Evolutionary conservation across 371 early-diverging fungal species (phyloP).

Genomic region (Mucor saturninus): DNA sequence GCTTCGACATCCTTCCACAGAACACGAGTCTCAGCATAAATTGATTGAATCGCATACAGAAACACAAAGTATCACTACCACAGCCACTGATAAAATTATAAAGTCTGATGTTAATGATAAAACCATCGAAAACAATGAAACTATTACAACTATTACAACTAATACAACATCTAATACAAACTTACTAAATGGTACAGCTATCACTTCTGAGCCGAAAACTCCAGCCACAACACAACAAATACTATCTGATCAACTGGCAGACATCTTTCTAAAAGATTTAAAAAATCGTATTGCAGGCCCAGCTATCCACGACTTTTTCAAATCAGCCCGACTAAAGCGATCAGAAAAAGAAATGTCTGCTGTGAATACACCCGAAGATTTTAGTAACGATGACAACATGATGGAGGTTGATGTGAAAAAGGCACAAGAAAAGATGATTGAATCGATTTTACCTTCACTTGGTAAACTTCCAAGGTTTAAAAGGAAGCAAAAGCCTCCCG

Average conservation of each 20-base stretch:
- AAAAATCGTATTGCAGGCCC: conserved; percentile 62
- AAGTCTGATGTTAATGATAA: too few relatives aligned
- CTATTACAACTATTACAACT: not conserved
- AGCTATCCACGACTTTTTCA: conserved; percentile 57
- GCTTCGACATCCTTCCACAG: conserved; percentile 34
- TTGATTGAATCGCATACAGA: not conserved
- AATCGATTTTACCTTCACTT: conserved; percentile 23
- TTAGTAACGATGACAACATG: not conserved
- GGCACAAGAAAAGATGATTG: conserved; percentile 18
- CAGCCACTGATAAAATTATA: not conserved
- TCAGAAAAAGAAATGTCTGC: conserved; percentile 16
- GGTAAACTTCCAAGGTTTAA: conserved; percentile 46
- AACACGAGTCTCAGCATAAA: not conserved
- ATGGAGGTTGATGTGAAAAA: not conserved
- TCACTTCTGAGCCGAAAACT: not conserved
- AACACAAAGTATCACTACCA: conserved; percentile 1
- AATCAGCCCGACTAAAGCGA: conserved; percentile 35
- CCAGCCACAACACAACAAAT: conserved; percentile 32
- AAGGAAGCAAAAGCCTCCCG: conserved; percentile 26
- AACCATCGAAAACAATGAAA: not conserved
- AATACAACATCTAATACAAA: not conserved
- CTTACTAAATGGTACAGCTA: not conserved
- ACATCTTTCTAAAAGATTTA: conserved; percentile 66
- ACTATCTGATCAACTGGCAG: conserved; percentile 54
- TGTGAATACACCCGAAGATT: not conserved